These are phyloP conservation scores for Entrophospora sp. DNA, from an alignment of 192 early-diverging fungal species.

Conservation along the genomic window DNA sequence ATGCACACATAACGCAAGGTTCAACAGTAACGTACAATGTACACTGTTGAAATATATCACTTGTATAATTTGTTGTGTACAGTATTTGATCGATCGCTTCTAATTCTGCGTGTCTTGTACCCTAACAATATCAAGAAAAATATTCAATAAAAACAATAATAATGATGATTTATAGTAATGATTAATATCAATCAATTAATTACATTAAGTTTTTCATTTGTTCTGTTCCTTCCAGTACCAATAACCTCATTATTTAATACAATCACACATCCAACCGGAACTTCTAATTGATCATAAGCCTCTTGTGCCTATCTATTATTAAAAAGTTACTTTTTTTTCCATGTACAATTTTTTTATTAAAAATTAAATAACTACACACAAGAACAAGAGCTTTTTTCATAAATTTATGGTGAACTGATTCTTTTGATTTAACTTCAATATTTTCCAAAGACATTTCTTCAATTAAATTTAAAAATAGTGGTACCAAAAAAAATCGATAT, in stretches of 20 bases:
- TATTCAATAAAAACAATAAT: neutral
- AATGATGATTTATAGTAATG: neutral
- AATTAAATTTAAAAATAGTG: no score
- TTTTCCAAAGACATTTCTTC: neutral
- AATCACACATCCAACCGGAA: conserved; percentile 95
- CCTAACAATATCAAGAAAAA: conserved; percentile 35
- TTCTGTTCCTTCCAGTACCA: conserved; percentile 77
- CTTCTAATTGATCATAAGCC: conserved; percentile 73
- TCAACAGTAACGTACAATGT: conserved; percentile 95
- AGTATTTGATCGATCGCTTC: conserved; percentile 82
- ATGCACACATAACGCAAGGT: conserved; percentile 97
- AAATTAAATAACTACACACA: conserved; percentile 9
- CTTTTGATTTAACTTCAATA: neutral
- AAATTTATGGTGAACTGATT: conserved; percentile 23
- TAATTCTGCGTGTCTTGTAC: conserved; percentile 90
- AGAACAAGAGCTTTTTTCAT: conserved; percentile 30
- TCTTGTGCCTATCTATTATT: conserved; percentile 58
- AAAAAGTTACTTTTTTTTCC: neutral
- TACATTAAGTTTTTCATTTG: conserved; percentile 84
- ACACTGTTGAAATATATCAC: conserved; percentile 39
- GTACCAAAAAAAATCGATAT: no score
- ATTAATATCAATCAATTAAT: neutral
- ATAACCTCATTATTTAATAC: conserved; percentile 61
- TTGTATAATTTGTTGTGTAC: conserved; percentile 22
- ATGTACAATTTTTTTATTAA: neutral